These are phyloP conservation scores for Cryptococcus sp. DNA, from an alignment of 1,284 basidiomycete genomes.

Conservation along the genomic window DNA sequence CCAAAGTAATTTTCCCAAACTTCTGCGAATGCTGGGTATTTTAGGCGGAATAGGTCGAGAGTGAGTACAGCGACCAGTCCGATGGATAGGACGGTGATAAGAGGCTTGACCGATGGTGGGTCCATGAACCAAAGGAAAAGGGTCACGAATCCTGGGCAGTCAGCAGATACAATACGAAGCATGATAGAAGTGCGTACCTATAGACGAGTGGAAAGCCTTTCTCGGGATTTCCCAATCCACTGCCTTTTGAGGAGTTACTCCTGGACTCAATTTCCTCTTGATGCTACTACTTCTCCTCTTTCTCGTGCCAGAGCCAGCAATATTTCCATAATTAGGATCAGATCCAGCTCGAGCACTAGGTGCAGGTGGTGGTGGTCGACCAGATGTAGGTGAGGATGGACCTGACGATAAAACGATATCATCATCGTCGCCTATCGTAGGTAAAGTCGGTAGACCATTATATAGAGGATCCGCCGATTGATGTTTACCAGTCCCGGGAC, in stretches of 20 bases:
- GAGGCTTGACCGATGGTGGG: conserved; percentile 49
- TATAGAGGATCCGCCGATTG: conserved; percentile 6
- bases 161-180: background rate
- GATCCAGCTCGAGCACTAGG: background rate
- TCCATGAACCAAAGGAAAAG: conserved; percentile 59
- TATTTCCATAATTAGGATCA: background rate
- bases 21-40: conserved; percentile 62
- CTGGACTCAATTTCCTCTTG: conserved; percentile 39
- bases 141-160: conserved; percentile 65
- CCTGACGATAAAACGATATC: background rate
- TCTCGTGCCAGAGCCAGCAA: conserved; percentile 10
- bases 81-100: conserved; percentile 63
- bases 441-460: conserved; percentile 28
- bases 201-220: conserved; percentile 84
- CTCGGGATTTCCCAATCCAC: conserved; percentile 75
- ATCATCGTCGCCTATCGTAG: conserved; percentile 31
- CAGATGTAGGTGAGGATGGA: background rate
- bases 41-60: conserved; percentile 74
- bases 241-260: conserved; percentile 40
- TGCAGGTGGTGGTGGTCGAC: background rate
- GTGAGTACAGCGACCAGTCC: conserved; percentile 68
- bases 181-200: conserved; percentile 59
- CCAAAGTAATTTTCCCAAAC: conserved; percentile 75
- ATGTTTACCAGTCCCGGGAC: conserved; percentile 7
- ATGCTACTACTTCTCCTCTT: conserved; percentile 33